phyloP scores from a whole-genome alignment of 2,329 filamentous ascomycete species.

The Aspergillus pseudotamarii region DNA sequence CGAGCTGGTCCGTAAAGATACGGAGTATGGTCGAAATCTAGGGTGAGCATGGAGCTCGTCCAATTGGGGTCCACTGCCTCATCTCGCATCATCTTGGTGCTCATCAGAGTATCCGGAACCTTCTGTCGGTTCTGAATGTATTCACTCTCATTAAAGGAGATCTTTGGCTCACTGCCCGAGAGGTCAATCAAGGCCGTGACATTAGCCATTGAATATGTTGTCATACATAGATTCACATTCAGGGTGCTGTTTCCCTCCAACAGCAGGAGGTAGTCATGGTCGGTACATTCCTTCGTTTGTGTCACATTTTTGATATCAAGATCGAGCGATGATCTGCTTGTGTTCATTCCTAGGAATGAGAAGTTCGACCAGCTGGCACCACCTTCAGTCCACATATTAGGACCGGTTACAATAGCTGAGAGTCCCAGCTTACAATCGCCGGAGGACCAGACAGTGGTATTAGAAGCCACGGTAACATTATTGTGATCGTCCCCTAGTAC shows the following conservation, averaged over 20 bases:
- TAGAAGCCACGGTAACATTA: not conserved
- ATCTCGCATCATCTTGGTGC: not conserved
- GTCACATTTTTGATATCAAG: not conserved
- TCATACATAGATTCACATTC: constrained; percentile 1
- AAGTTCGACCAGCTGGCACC: constrained; percentile 5
- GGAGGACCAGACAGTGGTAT: not conserved
- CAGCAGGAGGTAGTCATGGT: not conserved
- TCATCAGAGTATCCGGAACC: not conserved
- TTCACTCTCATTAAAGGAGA: constrained; percentile 3
- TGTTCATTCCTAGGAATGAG: not conserved
- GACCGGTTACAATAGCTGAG: not conserved
- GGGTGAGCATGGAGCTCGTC: not conserved
- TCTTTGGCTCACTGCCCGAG: not conserved
- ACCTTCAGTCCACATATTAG: not conserved
- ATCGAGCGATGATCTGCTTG: no score
- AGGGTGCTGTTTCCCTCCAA: not conserved
- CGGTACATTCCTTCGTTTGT: not conserved
- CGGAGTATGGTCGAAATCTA: not conserved
- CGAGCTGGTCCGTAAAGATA: not conserved
- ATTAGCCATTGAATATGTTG: constrained; percentile 4
- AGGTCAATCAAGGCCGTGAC: constrained; percentile 2
- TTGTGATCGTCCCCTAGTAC: not conserved
- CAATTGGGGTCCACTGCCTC: not conserved
- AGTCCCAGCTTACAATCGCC: not conserved
- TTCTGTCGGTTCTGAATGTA: not conserved